Evolutionary conservation across 2,329 filamentous ascomycete genomes (phyloP), one percentile per base, ranked within the genome.

Genomic region (Penicillium sp.): DNA sequence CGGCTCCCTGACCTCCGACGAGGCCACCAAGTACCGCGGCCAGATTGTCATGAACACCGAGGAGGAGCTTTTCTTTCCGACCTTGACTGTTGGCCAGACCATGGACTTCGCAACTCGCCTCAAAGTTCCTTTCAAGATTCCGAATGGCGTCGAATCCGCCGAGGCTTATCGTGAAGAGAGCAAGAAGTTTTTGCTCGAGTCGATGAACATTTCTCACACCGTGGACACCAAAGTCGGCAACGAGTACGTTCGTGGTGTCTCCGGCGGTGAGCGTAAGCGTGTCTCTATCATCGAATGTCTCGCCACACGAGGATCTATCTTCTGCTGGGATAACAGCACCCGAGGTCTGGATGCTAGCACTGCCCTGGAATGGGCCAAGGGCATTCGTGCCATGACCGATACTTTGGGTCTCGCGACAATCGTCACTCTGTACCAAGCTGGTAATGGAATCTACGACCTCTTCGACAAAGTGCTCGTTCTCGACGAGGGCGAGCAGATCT

Each of bases 381-480:
- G 79, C 1, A 66, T 86, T n/a, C 72, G 83, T 6, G 76, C 79
- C 4, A 72, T 85, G 75, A 85, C 82, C 0, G 80, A 86, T 50
- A 74, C 82, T 1, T 68, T 80, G 3, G 79, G 80, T 0, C 68
- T 84, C 3, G 70, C 80, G 0, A 77, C 80, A 0, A 79, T 85
- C 38, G 79, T 84, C 10, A 84, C 81, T 0, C 70, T 86, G 0
- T 87, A 87, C 60, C 84, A 87, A 59, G 84, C 84, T 3, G 81
- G 81, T 5, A 84, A 87, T 45, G 80, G 77, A 20, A 86, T 87
- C 48, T 86, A 85, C 61, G 71, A 84, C 22, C 73, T 82, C 0
- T 86, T 87, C 60, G 82, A 87, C 61, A 87, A 86, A 59, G 82
- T 86, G 0, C 71, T 86, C 0, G 76, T 87, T 7, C 73, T 87